Base-by-base conservation (phyloP, 352 stramenopile species). In the Phytophthora pistaciae region DNA sequence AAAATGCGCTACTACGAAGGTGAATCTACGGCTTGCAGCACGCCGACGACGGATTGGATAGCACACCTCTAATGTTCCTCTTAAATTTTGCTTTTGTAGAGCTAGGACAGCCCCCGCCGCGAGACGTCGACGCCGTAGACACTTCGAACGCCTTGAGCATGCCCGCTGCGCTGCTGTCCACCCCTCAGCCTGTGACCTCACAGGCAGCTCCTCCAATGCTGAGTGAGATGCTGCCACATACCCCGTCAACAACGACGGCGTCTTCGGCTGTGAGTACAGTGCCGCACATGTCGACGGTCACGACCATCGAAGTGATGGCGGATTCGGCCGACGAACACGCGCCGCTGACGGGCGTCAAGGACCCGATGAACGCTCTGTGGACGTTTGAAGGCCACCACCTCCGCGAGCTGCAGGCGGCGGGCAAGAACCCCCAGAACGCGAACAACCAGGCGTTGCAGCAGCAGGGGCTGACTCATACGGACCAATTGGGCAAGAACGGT, bases 361-460 rank as follows among this genome's bases (percentile, higher is more conserved):
- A 91, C 60, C 75, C 71, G 46, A 88, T 88, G 77, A 89, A 90
- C 5, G 85, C 85, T 20, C 65, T 93, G 52, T 91, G 84, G 83
- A 91, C 62, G 13, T 93, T 93, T 50, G 75, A 82, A 52, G 85
- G 85, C 2, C 85, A 93, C 62, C 74, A 66, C 3, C 62, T 93
- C 27, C 74, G 78, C 3, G 70, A 90, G 38, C 54, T 93, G 25
- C 75, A 77, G 56, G 56, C 79, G 3, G 79, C 79, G 1, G 54
- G 68, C 40, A 79, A 78, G 53, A 87, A 88, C 25, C 77, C 79
- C 33, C 68, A 78, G 29, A 72, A 77, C 59, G 11, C 14, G 5
- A 57, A 60, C 58, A 68, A 70, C 46, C 48, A 53, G 2, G 50
- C 58, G 5, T 48, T 76, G 18, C 58, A 62, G 5, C 66, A 76